Evolutionary conservation across 2,329 filamentous ascomycete species (phyloP), one percentile per base, ranked within the genome.

Genomic region (Bipolaris victoriae): DNA sequence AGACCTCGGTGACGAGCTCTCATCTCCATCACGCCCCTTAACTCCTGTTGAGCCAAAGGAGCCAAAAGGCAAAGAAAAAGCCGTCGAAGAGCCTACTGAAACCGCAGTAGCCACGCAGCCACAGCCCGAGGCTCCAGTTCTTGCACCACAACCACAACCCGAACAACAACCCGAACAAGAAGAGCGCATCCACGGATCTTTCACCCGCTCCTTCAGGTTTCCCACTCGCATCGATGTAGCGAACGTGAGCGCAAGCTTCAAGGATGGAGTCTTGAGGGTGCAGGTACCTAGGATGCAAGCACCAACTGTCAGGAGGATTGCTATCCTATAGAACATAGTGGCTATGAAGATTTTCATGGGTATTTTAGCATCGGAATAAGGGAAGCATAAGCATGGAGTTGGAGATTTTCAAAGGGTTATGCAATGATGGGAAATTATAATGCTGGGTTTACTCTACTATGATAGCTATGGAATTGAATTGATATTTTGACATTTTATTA

Each of bases 181-280:
- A 20, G 88, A 90, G 78, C 86, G 87, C 66, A 84, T 81, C 58
- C 78, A 88, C 56, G 88, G 88, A 72, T 83, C 87, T 64, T 91
- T 91, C 78, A 82, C 84, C 47, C 84, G 89, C 62, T 85, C 82
- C 57, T 91, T 91, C 79, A 84, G 80, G 73, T 91, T 91, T 80
- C 86, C 88, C 0, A 77, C 77, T 50, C 83, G 83, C 26, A 82
- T 91, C 59, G 86, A 90, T 69, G 83, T 85, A 67, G 84, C 87
- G 15, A 77, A 69, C 3, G 88, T 91, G 53, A 80, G 76, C 43
- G 89, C 89, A 48, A 81, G 72, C 52, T 83, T 91, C 66, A 83
- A 85, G 75, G 84, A 90, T 59, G 89, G 89, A 26, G 81, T 90
- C 61, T 79, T 91, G 63, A 84, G 75, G 64, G 81, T 91, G 57